These are phyloP conservation scores for Candida freyschussii DNA, from an alignment of 1,139 yeast genomes.

Conservation along the genomic window DNA sequence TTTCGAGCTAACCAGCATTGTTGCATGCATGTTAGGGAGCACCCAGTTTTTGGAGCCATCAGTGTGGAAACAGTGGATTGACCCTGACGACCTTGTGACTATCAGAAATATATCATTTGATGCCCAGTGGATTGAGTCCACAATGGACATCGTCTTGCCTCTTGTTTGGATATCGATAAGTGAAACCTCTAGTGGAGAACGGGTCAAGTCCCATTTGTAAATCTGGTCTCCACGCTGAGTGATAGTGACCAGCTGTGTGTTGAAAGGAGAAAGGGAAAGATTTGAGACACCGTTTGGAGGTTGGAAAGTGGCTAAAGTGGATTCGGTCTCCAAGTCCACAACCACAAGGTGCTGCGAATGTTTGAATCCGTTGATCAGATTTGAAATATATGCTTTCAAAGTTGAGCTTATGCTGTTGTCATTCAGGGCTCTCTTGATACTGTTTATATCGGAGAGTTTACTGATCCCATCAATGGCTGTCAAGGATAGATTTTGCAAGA, in stretches of 20 bases:
- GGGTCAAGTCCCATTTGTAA: slow-evolving; percentile 60
- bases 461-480: slow-evolving; percentile 52
- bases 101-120: slow-evolving; percentile 46
- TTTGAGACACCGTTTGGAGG: slow-evolving; percentile 62
- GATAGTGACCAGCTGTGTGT: slow-evolving; percentile 53
- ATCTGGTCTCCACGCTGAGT: slow-evolving; percentile 58
- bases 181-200: slow-evolving; percentile 46
- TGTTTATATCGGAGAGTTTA: slow-evolving; percentile 42
- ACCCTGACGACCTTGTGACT: slow-evolving; percentile 51
- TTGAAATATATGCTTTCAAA: slow-evolving; percentile 15
- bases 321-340: slow-evolving; percentile 43
- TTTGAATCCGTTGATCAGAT: slow-evolving; percentile 25
- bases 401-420: slow-evolving; percentile 15
- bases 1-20: slow-evolving; percentile 21
- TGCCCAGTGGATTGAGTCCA: slow-evolving; percentile 50
- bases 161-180: slow-evolving; percentile 56
- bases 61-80: slow-evolving; percentile 57
- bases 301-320: slow-evolving; percentile 46
- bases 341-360: slow-evolving; percentile 30
- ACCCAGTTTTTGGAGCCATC: slow-evolving; percentile 29
- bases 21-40: slow-evolving; percentile 27
- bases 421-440: slow-evolving; percentile 30
- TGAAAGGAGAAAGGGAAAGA: slow-evolving; percentile 59
- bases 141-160: slow-evolving; percentile 59
- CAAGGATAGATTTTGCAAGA: slow-evolving; percentile 44